phyloP scores from a whole-genome alignment of 2,329 filamentous ascomycete species.

The Tolypocladium endophyticum region DNA sequence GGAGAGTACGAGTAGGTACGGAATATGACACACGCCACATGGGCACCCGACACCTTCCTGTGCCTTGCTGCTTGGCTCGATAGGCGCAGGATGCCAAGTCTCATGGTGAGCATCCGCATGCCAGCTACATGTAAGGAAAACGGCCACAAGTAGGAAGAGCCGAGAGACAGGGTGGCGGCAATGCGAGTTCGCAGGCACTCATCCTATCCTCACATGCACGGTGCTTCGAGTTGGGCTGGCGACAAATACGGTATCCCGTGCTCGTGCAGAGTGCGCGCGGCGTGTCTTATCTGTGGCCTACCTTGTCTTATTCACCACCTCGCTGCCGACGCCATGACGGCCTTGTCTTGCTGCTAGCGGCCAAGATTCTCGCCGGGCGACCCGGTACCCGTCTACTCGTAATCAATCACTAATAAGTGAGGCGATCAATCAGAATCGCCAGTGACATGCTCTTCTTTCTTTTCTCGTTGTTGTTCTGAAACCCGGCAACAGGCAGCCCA shows the following conservation, averaged over 20 bases:
- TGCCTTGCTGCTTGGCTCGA: neutral
- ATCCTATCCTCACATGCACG: neutral
- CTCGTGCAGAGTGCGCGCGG: no score
- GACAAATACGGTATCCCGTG: neutral
- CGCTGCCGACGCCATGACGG: no score
- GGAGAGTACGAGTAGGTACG: no score
- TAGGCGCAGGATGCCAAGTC: neutral
- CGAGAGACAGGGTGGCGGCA: neutral
- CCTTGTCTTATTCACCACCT: no score
- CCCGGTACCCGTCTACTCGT: neutral
- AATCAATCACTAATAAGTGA: neutral
- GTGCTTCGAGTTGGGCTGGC: neutral
- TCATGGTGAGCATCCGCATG: neutral
- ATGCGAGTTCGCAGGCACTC: neutral
- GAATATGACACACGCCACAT: no score
- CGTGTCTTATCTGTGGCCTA: no score
- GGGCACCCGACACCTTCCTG: neutral
- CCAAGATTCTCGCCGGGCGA: neutral
- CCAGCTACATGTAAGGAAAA: neutral
- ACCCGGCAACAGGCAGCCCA: neutral
- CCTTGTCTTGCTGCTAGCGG: neutral
- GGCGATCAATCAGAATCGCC: neutral
- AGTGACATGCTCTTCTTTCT: neutral
- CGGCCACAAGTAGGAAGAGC: neutral
- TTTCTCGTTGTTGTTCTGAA: neutral